Conservation (phyloP, 306 rosid genomes). For the Albizia julibrissin region DNA sequence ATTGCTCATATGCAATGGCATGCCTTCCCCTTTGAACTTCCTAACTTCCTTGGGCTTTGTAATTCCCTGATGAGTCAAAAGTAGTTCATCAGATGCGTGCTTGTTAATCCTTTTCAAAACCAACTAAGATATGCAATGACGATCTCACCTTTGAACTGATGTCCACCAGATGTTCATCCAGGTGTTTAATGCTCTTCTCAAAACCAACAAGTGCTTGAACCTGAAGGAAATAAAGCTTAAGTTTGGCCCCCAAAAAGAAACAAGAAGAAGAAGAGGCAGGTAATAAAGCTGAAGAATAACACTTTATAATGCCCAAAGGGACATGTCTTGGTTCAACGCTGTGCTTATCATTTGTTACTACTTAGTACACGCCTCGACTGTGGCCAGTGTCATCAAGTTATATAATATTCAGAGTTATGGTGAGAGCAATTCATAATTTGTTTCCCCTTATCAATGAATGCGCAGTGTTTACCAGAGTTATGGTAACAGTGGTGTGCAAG, state of each 20-base stretch:
- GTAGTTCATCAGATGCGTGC: constrained; percentile 25
- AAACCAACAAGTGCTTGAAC: constrained; percentile 98
- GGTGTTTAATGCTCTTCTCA: constrained; percentile 83
- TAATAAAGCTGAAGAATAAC: neutral
- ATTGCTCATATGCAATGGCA: constrained; percentile 87
- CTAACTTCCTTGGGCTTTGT: constrained; percentile 91
- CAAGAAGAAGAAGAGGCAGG: neutral
- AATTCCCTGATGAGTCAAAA: constrained; percentile 62
- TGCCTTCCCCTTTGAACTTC: constrained; percentile 94
- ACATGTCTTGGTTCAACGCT: constrained; percentile 9
- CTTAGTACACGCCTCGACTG: neutral
- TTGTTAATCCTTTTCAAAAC: neutral
- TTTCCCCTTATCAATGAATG: neutral
- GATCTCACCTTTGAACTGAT: constrained; percentile 81
- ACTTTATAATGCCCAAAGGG: neutral
- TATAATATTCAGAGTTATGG: too few relatives aligned
- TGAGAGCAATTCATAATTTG: neutral
- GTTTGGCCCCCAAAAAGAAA: neutral
- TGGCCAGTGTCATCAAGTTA: neutral
- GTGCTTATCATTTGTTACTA: neutral
- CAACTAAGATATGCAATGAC: constrained; percentile 5
- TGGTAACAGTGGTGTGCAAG: constrained; percentile 83
- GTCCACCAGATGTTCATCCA: constrained; percentile 86
- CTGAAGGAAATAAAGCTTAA: constrained; percentile 43
- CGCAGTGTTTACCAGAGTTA: constrained; percentile 67